Evolutionary conservation across 176 grass and related monocot species (phyloP).

Genomic region (Zoysia pacifica): DNA sequence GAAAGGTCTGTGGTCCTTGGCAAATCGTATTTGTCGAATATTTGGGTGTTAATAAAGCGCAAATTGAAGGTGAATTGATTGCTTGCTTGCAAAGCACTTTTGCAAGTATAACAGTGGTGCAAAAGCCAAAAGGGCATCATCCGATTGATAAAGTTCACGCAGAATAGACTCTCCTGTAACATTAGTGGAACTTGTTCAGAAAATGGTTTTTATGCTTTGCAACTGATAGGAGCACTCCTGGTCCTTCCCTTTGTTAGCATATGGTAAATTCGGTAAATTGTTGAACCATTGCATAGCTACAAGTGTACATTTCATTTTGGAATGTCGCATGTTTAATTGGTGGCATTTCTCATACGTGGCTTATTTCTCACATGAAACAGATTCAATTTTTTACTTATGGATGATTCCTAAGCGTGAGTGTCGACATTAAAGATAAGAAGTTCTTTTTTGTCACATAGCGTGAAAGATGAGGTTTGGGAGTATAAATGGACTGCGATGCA

Average conservation of each 20-base stretch:
- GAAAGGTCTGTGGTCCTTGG: not conserved
- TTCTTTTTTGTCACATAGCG: not conserved
- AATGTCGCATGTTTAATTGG: slow-evolving; percentile 13
- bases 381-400: slow-evolving; percentile 3
- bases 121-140: not conserved
- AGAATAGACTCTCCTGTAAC: not conserved
- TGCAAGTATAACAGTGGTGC: not conserved
- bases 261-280: slow-evolving; percentile 1
- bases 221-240: not conserved
- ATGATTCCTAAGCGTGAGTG: not conserved
- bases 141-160: not conserved
- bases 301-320: not conserved
- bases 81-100: slow-evolving; percentile 11
- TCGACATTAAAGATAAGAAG: not conserved
- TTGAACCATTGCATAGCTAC: not conserved
- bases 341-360: not conserved
- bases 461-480: slow-evolving; percentile 77
- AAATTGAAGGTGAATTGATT: not conserved
- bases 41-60: too few relatives aligned
- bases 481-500: slow-evolving; percentile 83
- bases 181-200: not conserved
- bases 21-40: not conserved
- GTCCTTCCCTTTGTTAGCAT: not conserved
- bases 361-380: slow-evolving; percentile 37
- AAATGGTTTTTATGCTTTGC: not conserved